phyloP scores from a whole-genome alignment of 805 yeast species.

The Saccharomycopsis selenospora region DNA sequence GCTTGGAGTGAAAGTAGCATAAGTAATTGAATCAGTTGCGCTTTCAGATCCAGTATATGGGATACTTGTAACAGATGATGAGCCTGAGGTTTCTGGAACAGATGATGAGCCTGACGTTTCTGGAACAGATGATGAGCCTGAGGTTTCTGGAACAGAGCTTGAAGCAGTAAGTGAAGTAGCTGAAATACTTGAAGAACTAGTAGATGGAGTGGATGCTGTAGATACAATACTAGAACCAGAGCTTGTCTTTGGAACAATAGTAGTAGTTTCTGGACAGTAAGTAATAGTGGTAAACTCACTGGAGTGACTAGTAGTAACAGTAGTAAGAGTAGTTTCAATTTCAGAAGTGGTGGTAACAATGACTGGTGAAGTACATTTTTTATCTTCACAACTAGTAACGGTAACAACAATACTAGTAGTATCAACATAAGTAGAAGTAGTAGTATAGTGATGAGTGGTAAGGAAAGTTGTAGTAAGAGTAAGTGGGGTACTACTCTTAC shows the following conservation, averaged over 20 bases:
- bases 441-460: conserved; percentile 10
- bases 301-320: conserved; percentile 22
- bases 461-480: too few relatives aligned
- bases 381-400: conserved; percentile 22
- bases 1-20: conserved; percentile 22
- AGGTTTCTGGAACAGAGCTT: conserved; percentile 18
- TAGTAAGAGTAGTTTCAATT: conserved; percentile 23
- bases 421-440: conserved; percentile 19
- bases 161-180: conserved; percentile 21
- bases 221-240: conserved; percentile 12
- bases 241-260: not conserved
- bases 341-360: conserved; percentile 21
- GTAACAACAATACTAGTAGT: conserved; percentile 22
- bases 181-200: conserved; percentile 22
- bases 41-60: not conserved
- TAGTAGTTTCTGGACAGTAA: not conserved
- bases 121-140: conserved; percentile 21
- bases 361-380: conserved; percentile 18
- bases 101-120: conserved; percentile 23
- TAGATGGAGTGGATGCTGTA: not conserved
- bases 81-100: not conserved
- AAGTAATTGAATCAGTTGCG: not conserved
- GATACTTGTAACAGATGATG: not conserved
- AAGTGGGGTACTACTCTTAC: too few relatives aligned
- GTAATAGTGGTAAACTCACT: conserved; percentile 16